A percentile compares a stretch with the other conserved stretches of the same genome.
phyloP scores from a whole-genome alignment of 192 early-diverging fungal genomes.

The Mortierella claussenii region DNA sequence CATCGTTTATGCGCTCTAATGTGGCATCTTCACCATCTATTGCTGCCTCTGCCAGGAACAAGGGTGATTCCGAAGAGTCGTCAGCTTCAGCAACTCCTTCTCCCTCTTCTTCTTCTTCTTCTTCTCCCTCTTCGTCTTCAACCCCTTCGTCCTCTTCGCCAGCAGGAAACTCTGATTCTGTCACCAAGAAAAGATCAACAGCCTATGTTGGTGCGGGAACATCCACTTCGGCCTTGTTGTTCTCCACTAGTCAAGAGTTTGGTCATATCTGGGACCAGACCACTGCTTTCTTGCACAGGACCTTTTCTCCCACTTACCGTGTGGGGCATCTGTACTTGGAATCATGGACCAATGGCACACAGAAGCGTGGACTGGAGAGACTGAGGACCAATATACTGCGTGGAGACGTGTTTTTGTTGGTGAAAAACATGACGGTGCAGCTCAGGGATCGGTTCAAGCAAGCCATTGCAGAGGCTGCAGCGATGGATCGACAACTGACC shows the following conservation, averaged over 20 bases:
- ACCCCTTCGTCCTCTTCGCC: conserved; percentile 6
- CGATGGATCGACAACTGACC: conserved; percentile 14
- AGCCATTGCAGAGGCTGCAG: conserved; percentile 11
- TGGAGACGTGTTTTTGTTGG: conserved; percentile 25
- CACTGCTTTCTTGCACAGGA: conserved; percentile 33
- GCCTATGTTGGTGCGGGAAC: conserved; percentile 15
- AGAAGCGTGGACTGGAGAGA: conserved; percentile 37
- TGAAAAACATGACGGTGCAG: conserved; percentile 23
- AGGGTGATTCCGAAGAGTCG: conserved; percentile 1
- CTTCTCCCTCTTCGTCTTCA: conserved; percentile 1
- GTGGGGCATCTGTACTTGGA: conserved; percentile 29
- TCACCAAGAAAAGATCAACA: not conserved
- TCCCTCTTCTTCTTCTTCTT: conserved; percentile 2
- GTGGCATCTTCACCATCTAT: not conserved
- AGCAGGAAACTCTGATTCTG: conserved; percentile 3
- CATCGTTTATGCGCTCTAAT: not conserved
- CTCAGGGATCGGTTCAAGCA: conserved; percentile 6
- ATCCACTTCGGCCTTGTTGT: conserved; percentile 14
- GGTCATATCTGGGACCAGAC: conserved; percentile 26
- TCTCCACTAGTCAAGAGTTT: conserved; percentile 31
- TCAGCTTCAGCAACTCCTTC: not conserved
- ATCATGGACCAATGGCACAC: conserved; percentile 50
- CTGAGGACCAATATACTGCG: conserved; percentile 27
- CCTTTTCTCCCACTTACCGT: conserved; percentile 48
- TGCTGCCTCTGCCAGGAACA: conserved; percentile 2